Evolutionary conservation across 2,329 filamentous ascomycete genomes (phyloP).

Genomic region (Aspergillus vadensis): DNA sequence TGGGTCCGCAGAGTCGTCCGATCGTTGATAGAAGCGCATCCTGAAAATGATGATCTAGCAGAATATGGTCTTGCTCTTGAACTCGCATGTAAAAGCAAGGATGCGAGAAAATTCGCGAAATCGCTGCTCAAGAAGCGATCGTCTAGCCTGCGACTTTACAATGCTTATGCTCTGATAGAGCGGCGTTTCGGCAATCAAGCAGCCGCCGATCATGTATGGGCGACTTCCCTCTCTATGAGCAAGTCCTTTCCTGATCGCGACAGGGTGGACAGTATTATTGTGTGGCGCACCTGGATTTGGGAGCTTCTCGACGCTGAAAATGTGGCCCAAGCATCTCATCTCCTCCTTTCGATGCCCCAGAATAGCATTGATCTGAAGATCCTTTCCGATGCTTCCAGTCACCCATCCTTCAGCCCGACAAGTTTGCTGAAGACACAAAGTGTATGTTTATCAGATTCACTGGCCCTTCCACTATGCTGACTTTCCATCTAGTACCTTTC

Average conservation of each 20-base stretch:
- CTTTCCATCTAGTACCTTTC: slow-evolving; percentile 54
- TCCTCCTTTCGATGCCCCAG: slow-evolving; percentile 45
- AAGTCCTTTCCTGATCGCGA: slow-evolving; percentile 40
- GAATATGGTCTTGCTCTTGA: slow-evolving; percentile 72
- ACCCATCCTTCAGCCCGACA: slow-evolving; percentile 30
- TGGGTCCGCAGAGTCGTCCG: slow-evolving; percentile 60
- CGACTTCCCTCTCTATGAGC: slow-evolving; percentile 65
- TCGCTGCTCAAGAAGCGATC: slow-evolving; percentile 68
- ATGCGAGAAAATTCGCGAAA: slow-evolving; percentile 71
- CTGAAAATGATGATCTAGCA: slow-evolving; percentile 57
- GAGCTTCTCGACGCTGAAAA: slow-evolving; percentile 58
- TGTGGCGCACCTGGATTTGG: slow-evolving; percentile 69
- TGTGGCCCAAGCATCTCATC: slow-evolving; percentile 36
- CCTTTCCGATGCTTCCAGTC: slow-evolving; percentile 23
- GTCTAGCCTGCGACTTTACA: slow-evolving; percentile 69
- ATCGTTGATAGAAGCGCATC: slow-evolving; percentile 53
- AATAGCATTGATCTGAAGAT: slow-evolving; percentile 36
- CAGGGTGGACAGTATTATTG: slow-evolving; percentile 43
- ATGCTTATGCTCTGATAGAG: slow-evolving; percentile 76
- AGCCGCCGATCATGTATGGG: slow-evolving; percentile 65
- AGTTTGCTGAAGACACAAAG: slow-evolving; percentile 41
- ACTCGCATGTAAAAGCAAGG: slow-evolving; percentile 55
- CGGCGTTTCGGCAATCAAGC: slow-evolving; percentile 58
- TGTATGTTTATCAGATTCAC: slow-evolving; percentile 34
- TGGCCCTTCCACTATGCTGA: slow-evolving; percentile 46